phyloP scores from a whole-genome alignment of 805 yeast genomes.

The Candida qinlingensis region DNA sequence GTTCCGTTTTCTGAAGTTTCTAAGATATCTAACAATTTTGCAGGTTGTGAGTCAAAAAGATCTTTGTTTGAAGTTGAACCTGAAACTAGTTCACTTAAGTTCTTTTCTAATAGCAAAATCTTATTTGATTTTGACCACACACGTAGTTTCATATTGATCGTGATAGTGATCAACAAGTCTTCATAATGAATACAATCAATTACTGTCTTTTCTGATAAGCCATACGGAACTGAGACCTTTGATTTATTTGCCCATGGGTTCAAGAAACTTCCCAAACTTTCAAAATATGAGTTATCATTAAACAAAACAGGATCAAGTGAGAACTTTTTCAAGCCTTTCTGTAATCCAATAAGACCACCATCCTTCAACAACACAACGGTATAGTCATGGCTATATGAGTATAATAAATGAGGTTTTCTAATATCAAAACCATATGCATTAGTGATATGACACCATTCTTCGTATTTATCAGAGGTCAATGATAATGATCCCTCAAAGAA shows the following conservation, averaged over 20 bases:
- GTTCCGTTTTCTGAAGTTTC: conserved; percentile 3
- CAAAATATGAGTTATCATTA: conserved; percentile 47
- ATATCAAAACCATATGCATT: conserved; percentile 61
- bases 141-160: conserved; percentile 49
- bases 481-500: conserved; percentile 29
- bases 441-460: conserved; percentile 61
- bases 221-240: conserved; percentile 36
- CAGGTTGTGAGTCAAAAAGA: conserved; percentile 28
- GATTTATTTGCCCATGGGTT: conserved; percentile 21
- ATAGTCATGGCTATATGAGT: conserved; percentile 38
- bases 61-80: conserved; percentile 15
- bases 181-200: conserved; percentile 25
- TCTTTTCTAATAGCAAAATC: conserved; percentile 25
- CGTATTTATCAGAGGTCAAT: conserved; percentile 14
- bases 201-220: conserved; percentile 31
- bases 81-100: conserved; percentile 13
- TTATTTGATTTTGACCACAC: conserved; percentile 50
- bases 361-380: conserved; percentile 61
- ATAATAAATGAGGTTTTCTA: conserved; percentile 49
- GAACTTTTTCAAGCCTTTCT: conserved; percentile 17
- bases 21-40: conserved; percentile 24
- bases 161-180: conserved; percentile 39
- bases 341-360: conserved; percentile 67
- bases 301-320: conserved; percentile 42
- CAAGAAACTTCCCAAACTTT: conserved; percentile 28